Base-by-base conservation (phyloP, 805 yeast genomes). In the Brettanomyces nanus region DNA sequence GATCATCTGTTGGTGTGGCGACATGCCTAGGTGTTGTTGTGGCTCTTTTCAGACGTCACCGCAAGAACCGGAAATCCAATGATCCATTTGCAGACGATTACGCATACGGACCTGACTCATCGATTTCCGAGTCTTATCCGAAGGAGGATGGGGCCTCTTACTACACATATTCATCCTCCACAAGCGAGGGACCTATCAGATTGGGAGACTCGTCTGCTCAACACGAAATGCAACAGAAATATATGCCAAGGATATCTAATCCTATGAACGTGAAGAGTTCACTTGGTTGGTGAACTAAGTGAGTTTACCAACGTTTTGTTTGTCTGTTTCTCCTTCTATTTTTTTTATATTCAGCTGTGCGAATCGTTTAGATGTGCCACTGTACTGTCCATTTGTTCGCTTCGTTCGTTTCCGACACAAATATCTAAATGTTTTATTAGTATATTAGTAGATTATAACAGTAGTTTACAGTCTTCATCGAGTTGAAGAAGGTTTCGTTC, bases 1-100 rank as follows among this genome's bases (percentile, higher is more conserved):
- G 97, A 33, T 77, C 94, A 5, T 77, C 85, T 22, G 76, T 74
- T 11, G 97, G 96, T 38, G 80, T 85, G 33, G 63, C 73, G 6
- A 62, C 74, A 7, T 83, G 84, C 55, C 22, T 43, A 14, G 39
- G 36, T 22, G 47, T 28, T 19, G 27, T 37, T 31, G 22, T 46
- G 30, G 35, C 21, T 25, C 26, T 42, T 19, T 33, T 36, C 28
- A 37, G 36, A 35, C 36, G 29, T 15, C n/a, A n/a, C n/a, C 40
- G 33, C 17, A 35, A 18, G 18, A 26, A 19, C n/a, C n/a, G n/a
- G n/a, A n/a, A n/a, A n/a, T n/a, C n/a, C n/a, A n/a, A 28, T 10
- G 14, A 28, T 13, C n/a, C 14, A 28, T 10, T 10, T 10, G 27
- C 10, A 13, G 27, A 10, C 27, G 31, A 28, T 6, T n/a, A 28